A percentile compares a stretch with the other conserved stretches of the same genome.
phyloP scores from a whole-genome alignment of 176 grass and related monocot genomes.

The Oryza punctata region DNA sequence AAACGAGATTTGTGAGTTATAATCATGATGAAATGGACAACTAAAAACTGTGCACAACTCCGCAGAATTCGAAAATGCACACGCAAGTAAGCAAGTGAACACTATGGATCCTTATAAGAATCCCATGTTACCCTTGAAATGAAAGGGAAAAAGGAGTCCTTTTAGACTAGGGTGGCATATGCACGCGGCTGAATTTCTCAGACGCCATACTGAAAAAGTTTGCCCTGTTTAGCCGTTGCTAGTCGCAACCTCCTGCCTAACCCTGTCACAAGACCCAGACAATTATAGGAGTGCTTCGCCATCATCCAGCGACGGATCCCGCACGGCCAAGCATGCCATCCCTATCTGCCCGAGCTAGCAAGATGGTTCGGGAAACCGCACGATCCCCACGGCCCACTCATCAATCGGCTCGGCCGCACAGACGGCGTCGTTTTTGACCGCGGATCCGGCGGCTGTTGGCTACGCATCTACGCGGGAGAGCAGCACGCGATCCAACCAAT shows the following conservation, averaged over 20 bases:
- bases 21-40: neutral
- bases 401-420: conserved; percentile 10
- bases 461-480: conserved; percentile 24
- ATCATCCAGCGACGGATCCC: conserved; percentile 34
- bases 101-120: neutral
- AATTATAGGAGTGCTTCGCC: conserved; percentile 1
- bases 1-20: neutral
- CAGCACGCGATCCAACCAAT: neutral
- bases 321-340: conserved; percentile 15
- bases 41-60: neutral
- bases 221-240: neutral
- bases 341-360: neutral
- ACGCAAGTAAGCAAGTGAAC: neutral
- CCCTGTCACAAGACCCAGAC: neutral
- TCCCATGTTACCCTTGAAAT: neutral
- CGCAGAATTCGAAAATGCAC: neutral
- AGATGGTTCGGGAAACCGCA: neutral
- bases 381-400: conserved; percentile 16
- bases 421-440: too few species aligned
- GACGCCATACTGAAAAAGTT: neutral
- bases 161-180: too few species aligned
- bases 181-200: too few species aligned
- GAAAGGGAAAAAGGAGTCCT: neutral
- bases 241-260: neutral
- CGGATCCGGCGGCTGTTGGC: conserved; percentile 18